These are phyloP conservation scores for Alternaria novae-zelandiae DNA, from an alignment of 2,329 filamentous ascomycete genomes.

Conservation along the genomic window DNA sequence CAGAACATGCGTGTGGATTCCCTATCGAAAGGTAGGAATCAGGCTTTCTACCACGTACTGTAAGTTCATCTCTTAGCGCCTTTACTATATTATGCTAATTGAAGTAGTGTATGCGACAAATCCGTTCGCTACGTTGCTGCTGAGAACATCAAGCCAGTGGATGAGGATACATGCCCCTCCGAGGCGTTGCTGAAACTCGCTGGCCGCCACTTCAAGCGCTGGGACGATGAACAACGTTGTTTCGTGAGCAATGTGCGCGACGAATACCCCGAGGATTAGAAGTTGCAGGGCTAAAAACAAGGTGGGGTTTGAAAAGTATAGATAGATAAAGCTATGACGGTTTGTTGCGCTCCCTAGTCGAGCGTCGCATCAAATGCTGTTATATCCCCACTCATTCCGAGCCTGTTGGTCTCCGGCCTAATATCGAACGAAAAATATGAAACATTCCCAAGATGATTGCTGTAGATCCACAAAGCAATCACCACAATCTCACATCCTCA, in stretches of 20 bases:
- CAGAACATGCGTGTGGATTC: conserved; percentile 67
- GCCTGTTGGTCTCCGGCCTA: neutral
- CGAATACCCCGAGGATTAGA: conserved; percentile 85
- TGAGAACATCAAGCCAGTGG: conserved; percentile 71
- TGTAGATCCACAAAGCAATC: neutral
- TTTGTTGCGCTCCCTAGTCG: neutral
- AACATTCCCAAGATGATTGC: neutral
- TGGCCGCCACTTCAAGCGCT: conserved; percentile 88
- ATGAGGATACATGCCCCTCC: conserved; percentile 51
- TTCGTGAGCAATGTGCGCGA: conserved; percentile 87
- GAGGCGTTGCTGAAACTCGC: conserved; percentile 71
- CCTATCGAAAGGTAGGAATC: conserved; percentile 64
- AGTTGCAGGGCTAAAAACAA: neutral
- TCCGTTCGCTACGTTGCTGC: conserved; percentile 78
- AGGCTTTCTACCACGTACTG: conserved; percentile 87
- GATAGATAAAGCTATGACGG: neutral
- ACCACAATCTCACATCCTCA: neutral
- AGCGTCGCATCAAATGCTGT: neutral
- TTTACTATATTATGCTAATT: neutral
- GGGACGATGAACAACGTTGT: conserved; percentile 67
- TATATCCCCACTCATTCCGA: neutral
- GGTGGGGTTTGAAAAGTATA: neutral
- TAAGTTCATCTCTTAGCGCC: conserved; percentile 60
- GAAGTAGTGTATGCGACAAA: conserved; percentile 68
- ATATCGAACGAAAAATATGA: neutral